Evolutionary conservation across 1,139 yeast species (phyloP).

Genomic region (Kluyveromyces sp.): DNA sequence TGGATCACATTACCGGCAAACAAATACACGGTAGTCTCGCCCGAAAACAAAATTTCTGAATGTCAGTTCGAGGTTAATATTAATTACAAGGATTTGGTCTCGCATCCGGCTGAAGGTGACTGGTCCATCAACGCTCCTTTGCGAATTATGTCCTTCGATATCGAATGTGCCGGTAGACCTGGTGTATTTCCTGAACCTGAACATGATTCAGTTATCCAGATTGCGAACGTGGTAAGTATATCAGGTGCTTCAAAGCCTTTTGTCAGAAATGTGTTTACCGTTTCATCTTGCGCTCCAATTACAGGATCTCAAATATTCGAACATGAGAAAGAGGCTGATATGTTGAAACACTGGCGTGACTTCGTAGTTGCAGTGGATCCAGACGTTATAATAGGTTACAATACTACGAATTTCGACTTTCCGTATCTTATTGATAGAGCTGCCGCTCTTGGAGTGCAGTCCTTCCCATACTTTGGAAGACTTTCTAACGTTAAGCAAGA

Average conservation of each 20-base stretch:
- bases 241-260: constrained; percentile 77
- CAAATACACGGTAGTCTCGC: constrained; percentile 47
- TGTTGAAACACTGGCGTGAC: constrained; percentile 80
- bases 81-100: constrained; percentile 57
- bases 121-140: constrained; percentile 93
- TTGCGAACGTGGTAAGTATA: constrained; percentile 84
- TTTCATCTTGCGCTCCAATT: constrained; percentile 83
- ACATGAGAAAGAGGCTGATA: constrained; percentile 65
- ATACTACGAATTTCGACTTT: constrained; percentile 88
- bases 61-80: constrained; percentile 82
- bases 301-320: constrained; percentile 89
- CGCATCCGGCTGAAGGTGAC: constrained; percentile 88
- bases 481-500: constrained; percentile 62
- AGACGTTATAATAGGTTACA: constrained; percentile 94
- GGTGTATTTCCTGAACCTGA: constrained; percentile 96
- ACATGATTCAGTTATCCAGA: constrained; percentile 90
- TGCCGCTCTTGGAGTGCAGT: constrained; percentile 52
- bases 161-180: constrained; percentile 97
- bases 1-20: constrained; percentile 88
- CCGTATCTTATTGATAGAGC: constrained; percentile 92
- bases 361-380: constrained; percentile 83
- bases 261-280: constrained; percentile 89
- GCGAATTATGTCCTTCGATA: constrained; percentile 89
- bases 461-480: constrained; percentile 86
- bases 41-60: constrained; percentile 46